phyloP scores from a whole-genome alignment of 768 basidiomycete species.

The Tulasnella calospora region DNA sequence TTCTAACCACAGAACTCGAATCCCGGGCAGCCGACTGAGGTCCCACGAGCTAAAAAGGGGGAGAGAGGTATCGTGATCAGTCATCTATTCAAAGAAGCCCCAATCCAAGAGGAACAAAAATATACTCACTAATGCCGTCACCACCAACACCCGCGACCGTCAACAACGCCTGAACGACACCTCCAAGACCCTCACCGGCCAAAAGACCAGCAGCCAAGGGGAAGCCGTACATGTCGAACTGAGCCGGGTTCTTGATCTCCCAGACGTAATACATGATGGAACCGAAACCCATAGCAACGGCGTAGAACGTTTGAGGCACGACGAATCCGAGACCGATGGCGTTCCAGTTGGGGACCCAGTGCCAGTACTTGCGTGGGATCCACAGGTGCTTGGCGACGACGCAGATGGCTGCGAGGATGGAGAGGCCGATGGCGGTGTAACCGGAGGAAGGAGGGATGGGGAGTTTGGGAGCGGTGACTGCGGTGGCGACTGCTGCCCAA shows the following conservation, averaged over 20 bases:
- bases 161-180: slow-evolving; percentile 55
- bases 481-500: slow-evolving; percentile 54
- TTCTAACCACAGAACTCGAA: slow-evolving; percentile 49
- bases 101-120: background rate
- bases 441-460: slow-evolving; percentile 47
- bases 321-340: slow-evolving; percentile 42
- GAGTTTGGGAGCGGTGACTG: slow-evolving; percentile 48
- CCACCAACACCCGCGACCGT: slow-evolving; percentile 51
- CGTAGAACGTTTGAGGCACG: slow-evolving; percentile 48
- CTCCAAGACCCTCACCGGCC: slow-evolving; percentile 58
- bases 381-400: slow-evolving; percentile 47
- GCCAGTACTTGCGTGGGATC: slow-evolving; percentile 47
- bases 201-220: slow-evolving; percentile 51
- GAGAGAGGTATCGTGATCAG: background rate
- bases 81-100: too few relatives aligned
- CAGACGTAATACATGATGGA: slow-evolving; percentile 49
- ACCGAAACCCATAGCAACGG: slow-evolving; percentile 49
- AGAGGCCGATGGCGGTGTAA: slow-evolving; percentile 53
- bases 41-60: slow-evolving; percentile 39
- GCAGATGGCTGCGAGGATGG: slow-evolving; percentile 41
- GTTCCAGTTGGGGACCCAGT: slow-evolving; percentile 54
- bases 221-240: slow-evolving; percentile 57
- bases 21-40: slow-evolving; percentile 52
- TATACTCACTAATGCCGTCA: slow-evolving; percentile 19
- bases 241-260: slow-evolving; percentile 43